Base-by-base conservation (phyloP, 371 early-diverging fungal genomes). In the Rhizopus sp. region DNA sequence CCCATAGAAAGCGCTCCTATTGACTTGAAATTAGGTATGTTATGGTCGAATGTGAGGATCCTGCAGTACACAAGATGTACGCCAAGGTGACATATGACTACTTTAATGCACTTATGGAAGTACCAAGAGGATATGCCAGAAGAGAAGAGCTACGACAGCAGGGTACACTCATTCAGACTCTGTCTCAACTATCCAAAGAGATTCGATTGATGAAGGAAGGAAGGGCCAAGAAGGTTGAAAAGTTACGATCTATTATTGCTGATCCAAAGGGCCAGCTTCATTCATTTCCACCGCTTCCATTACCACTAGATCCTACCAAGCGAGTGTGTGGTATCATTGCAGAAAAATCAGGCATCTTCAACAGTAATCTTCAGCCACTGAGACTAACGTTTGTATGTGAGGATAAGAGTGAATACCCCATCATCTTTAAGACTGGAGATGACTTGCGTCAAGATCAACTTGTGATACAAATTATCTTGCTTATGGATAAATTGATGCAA, bases 371-470 rank as follows among this genome's bases (percentile, higher is more conserved):
- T 59, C 81, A 85, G 60, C 99, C 98, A 2, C 70, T 99, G 41
- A 75, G 86, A 13, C 64, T 98, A 7, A 88, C 86, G 8, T 99
- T 99, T 62, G 68, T 82, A 5, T 89, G 90, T 46, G 65, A 74
- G 5, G 94, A 95, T 64, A 90, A 87, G 8, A 66, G 72, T 16
- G 90, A 92, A 70, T 95, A 95, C 61, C 88, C 90, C 3, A 84
- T 93, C 7, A 96, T 99, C 4, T 97, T 95, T 82, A 99, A 99
- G 70, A 79, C 86, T 0, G 99, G 99, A 5, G 99, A 99, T 69
- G 99, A 99, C 64, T 72, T 99, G 71, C 76, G 98, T 31, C 99
- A 99, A 77, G 99, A 99, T 78, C 97, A 97, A 70, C 80, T 99
- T 29, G 95, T 96, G 5, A 91, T 99, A 40, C 97, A 98, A 69